Evolutionary conservation across 1,284 basidiomycete genomes (phyloP), one percentile per base, ranked within the genome.

Genomic region (Agaricales sp.): DNA sequence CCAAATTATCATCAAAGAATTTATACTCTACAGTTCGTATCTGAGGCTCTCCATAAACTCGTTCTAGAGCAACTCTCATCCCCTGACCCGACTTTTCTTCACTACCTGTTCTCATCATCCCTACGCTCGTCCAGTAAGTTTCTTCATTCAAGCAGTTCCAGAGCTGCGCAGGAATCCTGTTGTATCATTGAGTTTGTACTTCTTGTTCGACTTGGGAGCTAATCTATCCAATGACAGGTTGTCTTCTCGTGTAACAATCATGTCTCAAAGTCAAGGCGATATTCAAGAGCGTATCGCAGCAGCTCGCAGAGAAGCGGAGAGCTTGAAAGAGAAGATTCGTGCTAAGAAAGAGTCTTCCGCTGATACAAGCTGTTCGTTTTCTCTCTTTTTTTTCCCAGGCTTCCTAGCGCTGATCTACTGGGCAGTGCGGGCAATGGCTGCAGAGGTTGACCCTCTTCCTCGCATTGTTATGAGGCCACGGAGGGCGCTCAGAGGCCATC

Each of bases 301-400:
- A 46, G 95, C 95, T 51, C 84, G 95, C 61, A 80, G 94, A 63
- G 94, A 98, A 69, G 92, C 93, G 37, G 95, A 99, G 67, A 87
- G 81, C 61, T 70, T 98, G 70, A 98, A 96, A 73, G 94, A 97
- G 76, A 94, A 93, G 81, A 96, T 98, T 64, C 78, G 92, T 57
- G 83, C 90, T 39, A 93, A 90, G 69, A 87, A 85, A 64, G 94
- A 97, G 67, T 92, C 92, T 55, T 91, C 93, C 50, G 93, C 91
- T 21, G 95, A 99, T 69, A 97, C 94, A 13, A 95, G 87, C 61
- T 71, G 94, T 98, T 65, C 70, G 93, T 83, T 19, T 12, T 44
- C 25, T 8, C 11, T 48, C 24, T 39, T 39, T 51, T 46, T 54
- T 41, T 26, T 51, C 47, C 43, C 46, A 43, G 44, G 4, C 11